Percentiles rank a stretch among this genome's conserved stretches.
Conservation (phyloP, 2,329 filamentous ascomycete species). For the Lachnellula cervina region DNA sequence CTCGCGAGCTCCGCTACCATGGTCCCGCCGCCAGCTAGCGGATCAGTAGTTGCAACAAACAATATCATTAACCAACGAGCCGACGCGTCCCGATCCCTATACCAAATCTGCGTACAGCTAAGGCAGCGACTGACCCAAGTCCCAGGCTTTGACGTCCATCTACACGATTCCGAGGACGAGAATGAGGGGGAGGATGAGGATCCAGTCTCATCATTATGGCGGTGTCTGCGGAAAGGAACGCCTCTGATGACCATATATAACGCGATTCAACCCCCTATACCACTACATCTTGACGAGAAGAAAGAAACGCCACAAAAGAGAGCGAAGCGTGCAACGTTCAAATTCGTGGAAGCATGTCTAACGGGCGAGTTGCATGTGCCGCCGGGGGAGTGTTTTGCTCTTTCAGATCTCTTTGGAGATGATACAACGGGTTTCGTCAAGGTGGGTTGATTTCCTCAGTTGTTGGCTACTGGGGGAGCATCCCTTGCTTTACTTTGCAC, state of each 20-base stretch:
- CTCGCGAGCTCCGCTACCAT: constrained; percentile 31
- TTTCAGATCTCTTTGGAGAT: constrained; percentile 85
- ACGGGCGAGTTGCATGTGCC: constrained; percentile 70
- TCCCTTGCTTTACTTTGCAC: background rate
- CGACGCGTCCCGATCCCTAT: constrained; percentile 85
- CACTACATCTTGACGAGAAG: constrained; percentile 61
- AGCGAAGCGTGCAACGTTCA: constrained; percentile 83
- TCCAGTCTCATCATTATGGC: constrained; percentile 89
- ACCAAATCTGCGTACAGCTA: constrained; percentile 87
- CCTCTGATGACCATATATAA: constrained; percentile 90
- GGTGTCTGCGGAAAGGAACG: constrained; percentile 74
- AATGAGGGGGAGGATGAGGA: constrained; percentile 63
- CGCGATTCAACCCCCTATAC: constrained; percentile 65
- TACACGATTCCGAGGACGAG: constrained; percentile 67
- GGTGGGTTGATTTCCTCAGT: constrained; percentile 41
- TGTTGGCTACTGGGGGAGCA: background rate
- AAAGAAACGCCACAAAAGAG: constrained; percentile 57
- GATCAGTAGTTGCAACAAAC: constrained; percentile 68
- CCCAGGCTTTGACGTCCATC: constrained; percentile 71
- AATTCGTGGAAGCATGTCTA: constrained; percentile 86
- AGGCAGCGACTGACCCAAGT: constrained; percentile 78
- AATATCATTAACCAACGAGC: constrained; percentile 98
- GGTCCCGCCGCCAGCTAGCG: constrained; percentile 39
- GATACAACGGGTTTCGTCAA: constrained; percentile 98
- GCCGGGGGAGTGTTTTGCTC: constrained; percentile 80